These are phyloP conservation scores for Xerocomellus intermedius DNA, from an alignment of 768 basidiomycete species.

Conservation along the genomic window DNA sequence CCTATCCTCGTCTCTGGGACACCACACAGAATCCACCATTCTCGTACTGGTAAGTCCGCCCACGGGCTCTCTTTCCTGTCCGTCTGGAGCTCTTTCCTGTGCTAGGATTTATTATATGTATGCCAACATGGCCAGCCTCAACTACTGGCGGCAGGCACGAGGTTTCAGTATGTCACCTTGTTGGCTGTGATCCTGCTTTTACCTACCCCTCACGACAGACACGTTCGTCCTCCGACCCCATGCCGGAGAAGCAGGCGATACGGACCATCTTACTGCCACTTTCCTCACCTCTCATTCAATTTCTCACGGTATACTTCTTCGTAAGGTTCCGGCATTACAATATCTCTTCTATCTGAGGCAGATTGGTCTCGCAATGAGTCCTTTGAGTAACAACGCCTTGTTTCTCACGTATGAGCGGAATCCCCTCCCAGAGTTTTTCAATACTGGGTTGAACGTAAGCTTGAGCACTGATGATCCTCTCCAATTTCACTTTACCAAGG, in stretches of 20 bases:
- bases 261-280: slow-evolving; percentile 94
- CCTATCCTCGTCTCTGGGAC: slow-evolving; percentile 88
- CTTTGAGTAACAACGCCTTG: slow-evolving; percentile 94
- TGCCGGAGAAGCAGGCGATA: slow-evolving; percentile 96
- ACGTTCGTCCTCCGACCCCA: slow-evolving; percentile 97
- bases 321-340: slow-evolving; percentile 95
- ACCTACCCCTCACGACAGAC: slow-evolving; percentile 45
- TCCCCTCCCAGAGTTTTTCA: slow-evolving; percentile 96
- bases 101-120: slow-evolving; percentile 95
- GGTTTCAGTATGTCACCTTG: slow-evolving; percentile 79
- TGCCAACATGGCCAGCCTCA: slow-evolving; percentile 92
- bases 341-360: slow-evolving; percentile 98
- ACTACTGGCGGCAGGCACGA: slow-evolving; percentile 83
- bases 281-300: slow-evolving; percentile 97
- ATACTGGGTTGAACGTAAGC: slow-evolving; percentile 92
- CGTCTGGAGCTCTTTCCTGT: background rate
- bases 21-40: slow-evolving; percentile 89
- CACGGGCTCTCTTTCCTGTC: background rate
- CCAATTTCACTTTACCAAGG: slow-evolving; percentile 99
- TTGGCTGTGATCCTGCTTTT: slow-evolving; percentile 4
- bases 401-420: slow-evolving; percentile 97
- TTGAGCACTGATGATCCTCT: slow-evolving; percentile 94
- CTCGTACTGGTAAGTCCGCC: slow-evolving; percentile 76
- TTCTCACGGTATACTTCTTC: slow-evolving; percentile 96
- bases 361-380: slow-evolving; percentile 98